Evolutionary conservation across 2,329 filamentous ascomycete species (phyloP).

Genomic region (Knufia fluminis): DNA sequence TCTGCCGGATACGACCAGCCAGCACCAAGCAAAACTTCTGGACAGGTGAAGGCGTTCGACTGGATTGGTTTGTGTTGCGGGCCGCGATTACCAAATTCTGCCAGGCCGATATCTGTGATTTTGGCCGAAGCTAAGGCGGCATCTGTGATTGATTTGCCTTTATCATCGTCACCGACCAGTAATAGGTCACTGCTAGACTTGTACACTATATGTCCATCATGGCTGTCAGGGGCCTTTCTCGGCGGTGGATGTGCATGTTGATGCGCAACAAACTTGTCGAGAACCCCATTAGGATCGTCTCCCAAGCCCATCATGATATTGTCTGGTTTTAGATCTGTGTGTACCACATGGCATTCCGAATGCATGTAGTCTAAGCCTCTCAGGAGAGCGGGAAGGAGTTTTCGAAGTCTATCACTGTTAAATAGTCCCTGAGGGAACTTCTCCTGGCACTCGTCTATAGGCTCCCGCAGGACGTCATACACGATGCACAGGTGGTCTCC

Average conservation of each 20-base stretch:
- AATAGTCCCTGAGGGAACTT: slow-evolving; percentile 25
- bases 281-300: slow-evolving; percentile 22
- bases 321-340: slow-evolving; percentile 40
- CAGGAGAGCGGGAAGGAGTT: slow-evolving; percentile 31
- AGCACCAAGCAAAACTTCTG: slow-evolving; percentile 33
- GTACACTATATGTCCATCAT: slow-evolving; percentile 28
- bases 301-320: slow-evolving; percentile 35
- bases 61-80: slow-evolving; percentile 41
- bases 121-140: slow-evolving; percentile 23
- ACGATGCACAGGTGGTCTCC: slow-evolving; percentile 31
- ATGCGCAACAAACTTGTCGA: slow-evolving; percentile 28
- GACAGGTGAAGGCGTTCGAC: slow-evolving; percentile 33
- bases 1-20: slow-evolving; percentile 32
- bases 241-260: slow-evolving; percentile 27
- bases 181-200: slow-evolving; percentile 26
- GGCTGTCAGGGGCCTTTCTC: slow-evolving; percentile 27
- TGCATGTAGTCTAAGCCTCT: slow-evolving; percentile 35
- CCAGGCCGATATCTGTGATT: slow-evolving; percentile 33
- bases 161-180: neutral
- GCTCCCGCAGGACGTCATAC: slow-evolving; percentile 32
- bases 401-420: slow-evolving; percentile 26
- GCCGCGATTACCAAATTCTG: slow-evolving; percentile 30
- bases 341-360: slow-evolving; percentile 31
- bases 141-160: slow-evolving; percentile 19
- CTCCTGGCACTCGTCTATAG: slow-evolving; percentile 29